phyloP scores from a whole-genome alignment of 1,284 basidiomycete genomes.

The Apiotrichum gracile region DNA sequence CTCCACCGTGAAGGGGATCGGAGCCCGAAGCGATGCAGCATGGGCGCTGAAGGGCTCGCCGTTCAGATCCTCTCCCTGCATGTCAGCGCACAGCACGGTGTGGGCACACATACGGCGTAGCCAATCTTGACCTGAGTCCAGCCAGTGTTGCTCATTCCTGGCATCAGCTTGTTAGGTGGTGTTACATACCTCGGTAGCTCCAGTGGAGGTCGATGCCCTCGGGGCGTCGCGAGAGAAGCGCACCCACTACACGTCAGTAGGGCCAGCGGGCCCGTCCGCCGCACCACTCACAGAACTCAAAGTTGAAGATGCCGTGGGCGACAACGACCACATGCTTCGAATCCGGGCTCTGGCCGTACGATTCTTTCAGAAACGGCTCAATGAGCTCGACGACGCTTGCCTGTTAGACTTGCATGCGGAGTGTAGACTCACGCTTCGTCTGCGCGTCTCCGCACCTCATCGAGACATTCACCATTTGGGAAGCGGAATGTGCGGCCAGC shows the following conservation, averaged over 20 bases:
- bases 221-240: slow-evolving; percentile 38
- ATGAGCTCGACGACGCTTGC: slow-evolving; percentile 38
- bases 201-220: slow-evolving; percentile 39
- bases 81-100: background rate
- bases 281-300: slow-evolving; percentile 36
- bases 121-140: slow-evolving; percentile 50
- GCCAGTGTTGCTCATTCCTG: slow-evolving; percentile 51
- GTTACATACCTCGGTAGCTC: slow-evolving; percentile 38
- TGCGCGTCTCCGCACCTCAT: slow-evolving; percentile 43
- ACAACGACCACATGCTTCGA: slow-evolving; percentile 40
- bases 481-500: slow-evolving; percentile 39
- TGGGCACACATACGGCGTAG: slow-evolving; percentile 26
- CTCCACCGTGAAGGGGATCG: slow-evolving; percentile 28
- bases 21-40: slow-evolving; percentile 12
- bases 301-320: slow-evolving; percentile 49
- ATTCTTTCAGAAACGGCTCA: slow-evolving; percentile 33
- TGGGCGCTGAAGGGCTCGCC: background rate
- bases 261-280: slow-evolving; percentile 2
- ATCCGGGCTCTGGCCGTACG: slow-evolving; percentile 20
- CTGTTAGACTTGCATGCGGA: background rate
- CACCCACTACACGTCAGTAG: background rate
- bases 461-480: slow-evolving; percentile 40
- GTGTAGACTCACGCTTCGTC: slow-evolving; percentile 38
- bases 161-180: background rate
- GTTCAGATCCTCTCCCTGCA: slow-evolving; percentile 1